Evolutionary conservation across 2,329 filamentous ascomycete genomes (phyloP).

Genomic region (Orbilia javanica): DNA sequence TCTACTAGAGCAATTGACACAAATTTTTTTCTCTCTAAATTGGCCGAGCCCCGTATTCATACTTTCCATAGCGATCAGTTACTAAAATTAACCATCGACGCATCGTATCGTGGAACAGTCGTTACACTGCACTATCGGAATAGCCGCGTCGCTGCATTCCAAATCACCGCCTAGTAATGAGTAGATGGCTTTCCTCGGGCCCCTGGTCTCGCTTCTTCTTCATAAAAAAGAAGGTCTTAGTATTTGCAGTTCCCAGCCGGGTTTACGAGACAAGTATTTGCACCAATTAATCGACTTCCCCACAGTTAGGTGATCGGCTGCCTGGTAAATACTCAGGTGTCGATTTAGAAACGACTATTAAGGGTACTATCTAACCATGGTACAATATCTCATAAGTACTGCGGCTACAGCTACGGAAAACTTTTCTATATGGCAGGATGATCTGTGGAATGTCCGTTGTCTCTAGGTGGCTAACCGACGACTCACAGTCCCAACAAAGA

Average conservation of each 20-base stretch:
- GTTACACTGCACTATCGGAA: background rate
- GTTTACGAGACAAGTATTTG: no score
- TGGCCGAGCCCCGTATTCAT: background rate
- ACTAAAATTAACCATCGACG: background rate
- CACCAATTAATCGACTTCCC: no score
- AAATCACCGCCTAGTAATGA: no score
- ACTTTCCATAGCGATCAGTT: background rate
- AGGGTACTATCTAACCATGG: background rate
- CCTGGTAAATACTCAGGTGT: no score
- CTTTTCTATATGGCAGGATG: background rate
- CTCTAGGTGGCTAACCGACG: background rate
- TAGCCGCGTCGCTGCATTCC: background rate
- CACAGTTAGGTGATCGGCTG: no score
- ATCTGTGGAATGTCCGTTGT: background rate
- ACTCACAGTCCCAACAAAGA: background rate
- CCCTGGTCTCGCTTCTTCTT: no score
- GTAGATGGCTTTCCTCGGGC: no score
- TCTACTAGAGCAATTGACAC: no score
- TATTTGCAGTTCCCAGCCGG: no score
- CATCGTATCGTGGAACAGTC: background rate
- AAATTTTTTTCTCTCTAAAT: background rate
- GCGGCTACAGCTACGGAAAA: background rate
- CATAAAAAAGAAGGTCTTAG: no score
- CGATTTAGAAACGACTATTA: no score
- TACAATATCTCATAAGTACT: no score